A percentile compares a stretch with the other conserved stretches of the same genome.
phyloP scores from a whole-genome alignment of 1,139 yeast genomes.

The Arxiozyma slooffiae region DNA sequence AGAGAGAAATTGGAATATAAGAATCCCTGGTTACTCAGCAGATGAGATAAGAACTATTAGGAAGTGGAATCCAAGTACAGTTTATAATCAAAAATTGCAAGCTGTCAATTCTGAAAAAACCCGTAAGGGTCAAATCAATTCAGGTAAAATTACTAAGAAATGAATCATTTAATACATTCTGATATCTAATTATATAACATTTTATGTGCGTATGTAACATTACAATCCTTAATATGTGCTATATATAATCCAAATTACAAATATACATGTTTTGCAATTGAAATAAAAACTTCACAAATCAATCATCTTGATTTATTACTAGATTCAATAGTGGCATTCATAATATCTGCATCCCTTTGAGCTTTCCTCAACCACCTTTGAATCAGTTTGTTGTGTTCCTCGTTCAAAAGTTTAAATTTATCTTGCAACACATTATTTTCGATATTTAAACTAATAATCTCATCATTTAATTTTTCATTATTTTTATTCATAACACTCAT shows the following conservation, averaged over 20 bases:
- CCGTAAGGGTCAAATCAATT: not conserved
- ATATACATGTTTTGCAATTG: not conserved
- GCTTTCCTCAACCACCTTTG: constrained; percentile 54
- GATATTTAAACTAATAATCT: constrained; percentile 55
- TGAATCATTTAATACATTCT: not conserved
- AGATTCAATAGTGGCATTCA: constrained; percentile 32
- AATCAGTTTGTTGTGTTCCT: constrained; percentile 47
- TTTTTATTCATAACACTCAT: constrained; percentile 45
- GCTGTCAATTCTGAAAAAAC: constrained; percentile 39
- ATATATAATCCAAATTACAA: too few species aligned
- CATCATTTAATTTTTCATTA: constrained; percentile 60
- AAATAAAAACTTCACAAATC: not conserved
- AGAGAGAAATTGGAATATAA: constrained; percentile 91
- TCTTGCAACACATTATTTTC: constrained; percentile 56
- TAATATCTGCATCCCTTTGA: constrained; percentile 46
- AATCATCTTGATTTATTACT: constrained; percentile 2
- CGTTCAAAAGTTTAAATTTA: constrained; percentile 33
- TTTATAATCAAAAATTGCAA: constrained; percentile 61
- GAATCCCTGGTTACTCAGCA: constrained; percentile 85
- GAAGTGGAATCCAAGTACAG: constrained; percentile 65
- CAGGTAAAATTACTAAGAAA: constrained; percentile 1
- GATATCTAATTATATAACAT: not conserved
- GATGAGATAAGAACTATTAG: constrained; percentile 84
- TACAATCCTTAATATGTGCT: not conserved
- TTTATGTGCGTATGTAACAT: not conserved